A percentile compares a stretch with the other conserved stretches of the same genome.
phyloP scores from a whole-genome alignment of 163 green algal genomes.

The Scenedesmus sp. region DNA sequence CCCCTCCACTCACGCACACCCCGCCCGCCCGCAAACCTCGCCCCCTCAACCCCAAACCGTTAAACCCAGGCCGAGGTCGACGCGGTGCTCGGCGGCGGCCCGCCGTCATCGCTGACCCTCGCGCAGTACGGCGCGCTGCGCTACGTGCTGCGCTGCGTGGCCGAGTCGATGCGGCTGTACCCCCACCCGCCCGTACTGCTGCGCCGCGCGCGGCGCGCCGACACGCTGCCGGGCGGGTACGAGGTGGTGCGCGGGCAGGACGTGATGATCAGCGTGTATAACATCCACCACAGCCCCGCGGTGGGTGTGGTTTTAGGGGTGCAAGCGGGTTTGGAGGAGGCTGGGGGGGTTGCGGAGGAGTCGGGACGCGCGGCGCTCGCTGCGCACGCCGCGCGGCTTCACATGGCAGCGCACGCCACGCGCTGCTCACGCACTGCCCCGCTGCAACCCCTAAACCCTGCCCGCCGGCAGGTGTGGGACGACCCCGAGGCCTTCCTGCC shows the following conservation, averaged over 20 bases:
- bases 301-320: no score
- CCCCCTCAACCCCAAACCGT: no score
- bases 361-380: no score
- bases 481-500: conserved; percentile 88
- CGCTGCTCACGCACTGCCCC: no score
- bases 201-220: conserved; percentile 78
- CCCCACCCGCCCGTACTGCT: conserved; percentile 97
- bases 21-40: no score
- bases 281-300: conserved; percentile 90
- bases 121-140: conserved; percentile 80
- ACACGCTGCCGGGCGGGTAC: conserved; percentile 82
- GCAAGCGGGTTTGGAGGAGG: no score
- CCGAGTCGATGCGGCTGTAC: conserved; percentile 98
- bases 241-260: conserved; percentile 81
- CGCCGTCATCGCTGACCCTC: conserved; percentile 68
- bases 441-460: no score
- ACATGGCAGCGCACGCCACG: no score
- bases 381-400: no score
- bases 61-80: conserved; percentile 93
- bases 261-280: conserved; percentile 98
- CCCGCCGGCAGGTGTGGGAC: conserved; percentile 75
- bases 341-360: no score
- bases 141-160: conserved; percentile 94
- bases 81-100: conserved; percentile 75
- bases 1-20: no score